These are phyloP conservation scores for Arthroderma uncinatum DNA, from an alignment of 2,329 filamentous ascomycete species.

Conservation along the genomic window DNA sequence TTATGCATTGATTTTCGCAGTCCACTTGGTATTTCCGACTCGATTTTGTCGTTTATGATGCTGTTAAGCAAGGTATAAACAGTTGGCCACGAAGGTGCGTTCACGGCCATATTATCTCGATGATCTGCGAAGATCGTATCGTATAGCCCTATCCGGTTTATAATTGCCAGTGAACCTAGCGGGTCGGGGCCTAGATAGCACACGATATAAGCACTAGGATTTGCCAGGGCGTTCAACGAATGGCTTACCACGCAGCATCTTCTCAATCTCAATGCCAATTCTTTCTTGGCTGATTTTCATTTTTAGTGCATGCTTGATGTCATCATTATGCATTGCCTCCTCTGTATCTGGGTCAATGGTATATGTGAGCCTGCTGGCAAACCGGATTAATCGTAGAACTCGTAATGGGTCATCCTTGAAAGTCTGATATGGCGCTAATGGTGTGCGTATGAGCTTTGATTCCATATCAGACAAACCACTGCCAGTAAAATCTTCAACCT, in stretches of 20 bases:
- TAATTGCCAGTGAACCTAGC: slow-evolving; percentile 27
- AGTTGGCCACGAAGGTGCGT: slow-evolving; percentile 49
- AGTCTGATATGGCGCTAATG: slow-evolving; percentile 76
- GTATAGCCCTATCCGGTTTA: slow-evolving; percentile 30
- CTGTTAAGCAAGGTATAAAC: slow-evolving; percentile 54
- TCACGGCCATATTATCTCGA: slow-evolving; percentile 42
- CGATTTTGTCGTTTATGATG: slow-evolving; percentile 30
- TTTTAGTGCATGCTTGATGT: slow-evolving; percentile 68
- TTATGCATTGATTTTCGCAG: slow-evolving; percentile 22
- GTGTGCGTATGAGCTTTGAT: slow-evolving; percentile 64
- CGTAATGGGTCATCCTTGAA: slow-evolving; percentile 90
- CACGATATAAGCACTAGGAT: background rate
- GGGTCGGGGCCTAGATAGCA: slow-evolving; percentile 28
- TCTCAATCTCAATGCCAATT: slow-evolving; percentile 76
- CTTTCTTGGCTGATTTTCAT: slow-evolving; percentile 87
- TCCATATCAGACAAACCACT: slow-evolving; percentile 64
- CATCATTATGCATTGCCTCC: slow-evolving; percentile 61
- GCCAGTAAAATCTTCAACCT: slow-evolving; percentile 75
- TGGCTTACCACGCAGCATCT: slow-evolving; percentile 64
- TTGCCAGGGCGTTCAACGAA: background rate
- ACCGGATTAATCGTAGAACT: slow-evolving; percentile 75
- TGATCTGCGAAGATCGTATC: slow-evolving; percentile 34
- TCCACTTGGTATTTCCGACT: slow-evolving; percentile 40
- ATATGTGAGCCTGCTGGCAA: slow-evolving; percentile 76
- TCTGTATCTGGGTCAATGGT: slow-evolving; percentile 60